Conservation (phyloP, 1,284 basidiomycete genomes). For the Ceratobasidium papillatum region DNA sequence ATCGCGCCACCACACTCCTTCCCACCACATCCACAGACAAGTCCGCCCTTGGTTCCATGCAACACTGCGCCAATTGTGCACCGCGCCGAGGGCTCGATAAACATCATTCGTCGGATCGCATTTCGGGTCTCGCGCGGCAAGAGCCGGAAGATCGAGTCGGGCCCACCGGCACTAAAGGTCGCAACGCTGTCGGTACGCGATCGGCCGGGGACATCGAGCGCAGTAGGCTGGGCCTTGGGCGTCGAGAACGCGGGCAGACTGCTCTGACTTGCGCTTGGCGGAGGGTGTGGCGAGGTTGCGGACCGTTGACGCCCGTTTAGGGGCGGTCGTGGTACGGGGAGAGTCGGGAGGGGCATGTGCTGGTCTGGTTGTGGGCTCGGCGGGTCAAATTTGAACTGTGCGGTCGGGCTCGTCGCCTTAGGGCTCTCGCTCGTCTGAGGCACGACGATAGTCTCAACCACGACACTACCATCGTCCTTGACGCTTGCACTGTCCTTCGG, state of each 20-base stretch:
- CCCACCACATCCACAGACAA: conserved; percentile 79
- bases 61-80: conserved; percentile 95
- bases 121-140: conserved; percentile 91
- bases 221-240: conserved; percentile 46
- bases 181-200: conserved; percentile 57
- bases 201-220: conserved; percentile 45
- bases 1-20: conserved; percentile 56
- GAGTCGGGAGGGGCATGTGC: conserved; percentile 39
- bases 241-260: conserved; percentile 41
- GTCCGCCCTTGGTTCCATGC: conserved; percentile 78
- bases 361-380: conserved; percentile 29
- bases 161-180: conserved; percentile 83
- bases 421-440: conserved; percentile 9
- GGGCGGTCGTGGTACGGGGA: conserved; percentile 20
- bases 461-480: conserved; percentile 10
- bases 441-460: conserved; percentile 29
- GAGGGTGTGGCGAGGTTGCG: conserved; percentile 35
- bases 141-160: conserved; percentile 98
- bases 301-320: conserved; percentile 31
- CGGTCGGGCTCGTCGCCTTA: conserved; percentile 16
- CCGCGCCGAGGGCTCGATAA: conserved; percentile 85
- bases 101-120: conserved; percentile 93
- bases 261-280: conserved; percentile 21
- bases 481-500: not conserved
- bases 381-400: conserved; percentile 20